Conservation (phyloP, 192 early-diverging fungal species). For the Phlyctochytrium bullatum region DNA sequence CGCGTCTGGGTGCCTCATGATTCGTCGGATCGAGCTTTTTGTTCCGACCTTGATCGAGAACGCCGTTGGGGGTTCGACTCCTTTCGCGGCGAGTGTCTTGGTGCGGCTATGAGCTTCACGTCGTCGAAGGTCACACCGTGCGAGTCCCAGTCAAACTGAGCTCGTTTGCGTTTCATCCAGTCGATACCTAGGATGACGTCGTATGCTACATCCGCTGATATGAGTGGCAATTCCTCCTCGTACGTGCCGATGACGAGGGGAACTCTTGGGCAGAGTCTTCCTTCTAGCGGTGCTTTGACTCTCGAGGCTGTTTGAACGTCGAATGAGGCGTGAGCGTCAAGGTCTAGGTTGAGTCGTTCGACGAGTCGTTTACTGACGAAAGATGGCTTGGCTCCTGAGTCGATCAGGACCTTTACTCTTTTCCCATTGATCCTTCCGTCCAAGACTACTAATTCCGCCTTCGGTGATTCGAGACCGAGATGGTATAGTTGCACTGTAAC, state of each 20-base stretch:
- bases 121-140: no score
- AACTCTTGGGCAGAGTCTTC: background rate
- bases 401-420: background rate
- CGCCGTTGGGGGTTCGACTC: no score
- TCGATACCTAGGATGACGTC: slow-evolving; percentile 20
- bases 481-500: no score
- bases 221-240: background rate
- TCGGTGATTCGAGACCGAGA: no score
- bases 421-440: background rate
- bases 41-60: no score
- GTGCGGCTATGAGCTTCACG: no score
- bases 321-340: background rate
- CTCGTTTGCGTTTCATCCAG: slow-evolving; percentile 18
- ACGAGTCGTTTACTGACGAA: slow-evolving; percentile 2
- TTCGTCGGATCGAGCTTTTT: no score
- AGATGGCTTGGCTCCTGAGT: background rate
- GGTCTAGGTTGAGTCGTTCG: no score
- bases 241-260: background rate
- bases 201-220: slow-evolving; percentile 9
- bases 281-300: background rate
- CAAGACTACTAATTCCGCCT: background rate
- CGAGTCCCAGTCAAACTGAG: no score
- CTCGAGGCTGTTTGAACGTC: background rate
- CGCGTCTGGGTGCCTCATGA: no score
- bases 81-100: no score